Evolutionary conservation across 129 eudicot species (phyloP), one percentile per base, ranked within the genome.

Genomic region (Helianthus annuus): DNA sequence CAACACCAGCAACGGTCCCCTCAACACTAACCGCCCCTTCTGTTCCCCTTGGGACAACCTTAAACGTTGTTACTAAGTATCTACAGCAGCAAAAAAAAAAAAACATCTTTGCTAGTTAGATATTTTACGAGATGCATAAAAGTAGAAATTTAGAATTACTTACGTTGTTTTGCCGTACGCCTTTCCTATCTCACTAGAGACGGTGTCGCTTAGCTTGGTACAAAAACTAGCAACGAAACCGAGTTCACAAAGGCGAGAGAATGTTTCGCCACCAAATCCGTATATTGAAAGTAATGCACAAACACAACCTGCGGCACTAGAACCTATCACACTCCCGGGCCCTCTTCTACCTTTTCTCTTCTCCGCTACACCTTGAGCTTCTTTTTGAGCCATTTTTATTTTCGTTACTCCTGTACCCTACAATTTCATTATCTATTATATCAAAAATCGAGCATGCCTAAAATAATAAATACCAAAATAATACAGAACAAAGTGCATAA

Each of bases 141-240:
- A 48, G 10, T 40, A 40, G 2, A 40, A 6, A 40, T 40, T 16
- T 61, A 53, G 60, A 27, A 13, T 72, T 13, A 83, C 99, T 81
- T 53, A 95, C 96, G 99, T 88, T 69, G 97, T 90, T 83, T 79
- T 84, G 29, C 97, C 99, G 52, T 86, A 95, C 44, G 99, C 99
- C 68, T 90, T 95, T 62, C 99, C 99, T 69, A 95, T 90, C 86
- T 95, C 99, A 78, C 97, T 95, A 10, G 99, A 90, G 72, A 95
- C 97, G 3, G 99, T 95, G 74, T 95, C 99, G 51, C 99, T 95
- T 73, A 95, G 67, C 78, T 95, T 95, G 32, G 99, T 95, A 77
- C 99, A 95, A 76, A 88, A 95, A 79, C 97, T 95, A 48, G 97
- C 96, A 64, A 90, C 97, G 80, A 95, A 95, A 8, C 97, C 99